Percentiles rank a stretch among this genome's conserved stretches.
phyloP scores from a whole-genome alignment of 192 early-diverging fungal species.

The Podila epigama region DNA sequence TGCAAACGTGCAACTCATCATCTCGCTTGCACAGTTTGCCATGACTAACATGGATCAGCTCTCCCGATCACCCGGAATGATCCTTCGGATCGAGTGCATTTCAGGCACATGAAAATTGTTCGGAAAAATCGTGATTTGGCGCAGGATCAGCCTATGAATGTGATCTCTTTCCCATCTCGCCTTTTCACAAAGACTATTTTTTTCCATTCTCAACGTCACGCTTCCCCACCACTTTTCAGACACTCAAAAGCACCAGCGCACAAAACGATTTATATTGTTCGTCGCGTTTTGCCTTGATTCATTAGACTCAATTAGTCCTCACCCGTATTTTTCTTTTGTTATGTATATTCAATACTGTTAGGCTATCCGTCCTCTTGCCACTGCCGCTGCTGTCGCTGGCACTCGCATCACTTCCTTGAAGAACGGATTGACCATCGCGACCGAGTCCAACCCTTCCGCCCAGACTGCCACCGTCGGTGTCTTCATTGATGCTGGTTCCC shows the following conservation, averaged over 20 bases:
- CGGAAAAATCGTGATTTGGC: too few relatives aligned
- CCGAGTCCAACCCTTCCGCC: slow-evolving; percentile 79
- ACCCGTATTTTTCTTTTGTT: neutral
- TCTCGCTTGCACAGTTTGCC: too few relatives aligned
- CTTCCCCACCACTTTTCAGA: too few relatives aligned
- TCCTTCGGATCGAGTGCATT: neutral
- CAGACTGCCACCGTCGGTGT: slow-evolving; percentile 91
- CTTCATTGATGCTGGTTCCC: slow-evolving; percentile 89
- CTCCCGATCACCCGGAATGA: neutral
- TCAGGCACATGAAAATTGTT: neutral
- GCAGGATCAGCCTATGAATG: too few relatives aligned
- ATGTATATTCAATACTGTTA: slow-evolving; percentile 8
- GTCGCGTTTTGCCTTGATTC: too few relatives aligned
- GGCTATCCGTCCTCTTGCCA: slow-evolving; percentile 62
- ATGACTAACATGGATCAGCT: neutral
- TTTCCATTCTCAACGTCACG: too few relatives aligned
- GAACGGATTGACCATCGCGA: slow-evolving; percentile 86
- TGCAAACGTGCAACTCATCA: too few relatives aligned
- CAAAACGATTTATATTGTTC: too few relatives aligned
- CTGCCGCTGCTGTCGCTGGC: slow-evolving; percentile 51
- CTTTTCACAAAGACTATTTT: neutral
- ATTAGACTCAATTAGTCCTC: too few relatives aligned
- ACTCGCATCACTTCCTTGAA: slow-evolving; percentile 75
- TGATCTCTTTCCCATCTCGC: neutral
- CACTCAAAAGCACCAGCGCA: too few relatives aligned